A percentile compares a stretch with the other conserved stretches of the same genome.
These are phyloP conservation scores for Zymoseptoria brevis DNA, from an alignment of 2,329 filamentous ascomycete genomes.

Conservation along the genomic window DNA sequence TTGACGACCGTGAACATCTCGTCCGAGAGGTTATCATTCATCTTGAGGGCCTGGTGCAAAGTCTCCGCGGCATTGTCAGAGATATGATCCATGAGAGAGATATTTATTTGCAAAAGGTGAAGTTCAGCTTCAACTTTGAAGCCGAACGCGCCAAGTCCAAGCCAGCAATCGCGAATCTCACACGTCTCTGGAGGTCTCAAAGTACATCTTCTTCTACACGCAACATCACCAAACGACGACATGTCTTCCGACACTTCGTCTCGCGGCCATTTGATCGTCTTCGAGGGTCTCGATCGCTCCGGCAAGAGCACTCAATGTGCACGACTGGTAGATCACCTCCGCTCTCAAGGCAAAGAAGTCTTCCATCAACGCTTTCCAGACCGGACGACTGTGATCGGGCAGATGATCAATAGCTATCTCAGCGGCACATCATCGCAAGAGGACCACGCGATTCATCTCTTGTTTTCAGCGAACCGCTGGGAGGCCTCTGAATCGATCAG, in stretches of 20 bases:
- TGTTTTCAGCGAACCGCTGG: slow-evolving; percentile 90
- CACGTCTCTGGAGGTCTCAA: background rate
- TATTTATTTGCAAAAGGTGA: background rate
- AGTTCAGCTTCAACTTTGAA: background rate
- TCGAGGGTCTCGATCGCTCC: slow-evolving; percentile 83
- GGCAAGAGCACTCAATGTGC: slow-evolving; percentile 89
- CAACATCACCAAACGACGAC: background rate
- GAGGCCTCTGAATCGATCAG: slow-evolving; percentile 48
- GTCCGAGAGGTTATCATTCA: slow-evolving; percentile 5
- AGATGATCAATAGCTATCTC: slow-evolving; percentile 80
- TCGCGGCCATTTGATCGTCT: slow-evolving; percentile 65
- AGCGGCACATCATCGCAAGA: slow-evolving; percentile 64
- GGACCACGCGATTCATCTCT: slow-evolving; percentile 80
- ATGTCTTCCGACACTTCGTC: background rate
- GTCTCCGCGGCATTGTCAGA: background rate
- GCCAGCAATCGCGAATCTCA: background rate
- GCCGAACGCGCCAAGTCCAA: background rate
- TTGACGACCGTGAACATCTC: slow-evolving; percentile 43
- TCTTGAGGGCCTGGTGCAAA: background rate
- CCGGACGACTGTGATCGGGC: slow-evolving; percentile 72
- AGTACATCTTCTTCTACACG: background rate
- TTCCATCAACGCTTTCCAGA: slow-evolving; percentile 64
- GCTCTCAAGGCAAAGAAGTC: slow-evolving; percentile 43
- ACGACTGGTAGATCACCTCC: slow-evolving; percentile 51
- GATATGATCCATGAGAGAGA: background rate